phyloP scores from a whole-genome alignment of 352 stramenopile species.

The Globisporangium lucens region DNA sequence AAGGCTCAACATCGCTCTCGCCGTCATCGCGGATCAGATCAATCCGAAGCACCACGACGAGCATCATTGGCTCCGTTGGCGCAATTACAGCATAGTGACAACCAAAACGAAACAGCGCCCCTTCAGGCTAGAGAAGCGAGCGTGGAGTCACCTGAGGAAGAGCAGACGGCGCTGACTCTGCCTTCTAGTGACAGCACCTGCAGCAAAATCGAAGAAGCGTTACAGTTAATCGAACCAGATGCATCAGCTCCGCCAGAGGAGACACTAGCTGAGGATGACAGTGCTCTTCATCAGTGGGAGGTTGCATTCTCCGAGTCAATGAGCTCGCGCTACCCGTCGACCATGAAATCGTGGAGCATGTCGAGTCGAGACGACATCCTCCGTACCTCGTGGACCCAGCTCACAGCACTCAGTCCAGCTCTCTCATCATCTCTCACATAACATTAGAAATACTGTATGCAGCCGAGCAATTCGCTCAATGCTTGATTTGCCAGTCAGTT shows the following conservation, averaged over 20 bases:
- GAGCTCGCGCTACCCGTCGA: slow-evolving; percentile 15
- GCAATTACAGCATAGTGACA: not conserved
- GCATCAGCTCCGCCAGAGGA: not conserved
- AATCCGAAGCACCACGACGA: not conserved
- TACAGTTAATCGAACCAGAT: not conserved
- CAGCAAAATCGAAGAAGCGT: not conserved
- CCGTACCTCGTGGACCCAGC: slow-evolving; percentile 14
- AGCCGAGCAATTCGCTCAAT: not conserved
- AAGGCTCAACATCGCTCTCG: slow-evolving; percentile 1
- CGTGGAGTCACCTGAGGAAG: slow-evolving; percentile 1
- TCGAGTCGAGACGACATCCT: slow-evolving; percentile 15
- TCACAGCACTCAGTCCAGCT: slow-evolving; percentile 5
- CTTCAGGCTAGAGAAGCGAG: not conserved
- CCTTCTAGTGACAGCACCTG: not conserved
- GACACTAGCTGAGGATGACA: not conserved
- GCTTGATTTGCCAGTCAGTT: not conserved
- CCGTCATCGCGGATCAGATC: not conserved
- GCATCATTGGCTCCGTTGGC: not conserved
- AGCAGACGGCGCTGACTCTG: not conserved
- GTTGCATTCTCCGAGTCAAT: not conserved
- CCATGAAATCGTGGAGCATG: slow-evolving; percentile 15
- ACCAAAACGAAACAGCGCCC: not conserved
- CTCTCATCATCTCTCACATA: not conserved
- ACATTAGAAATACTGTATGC: not conserved
- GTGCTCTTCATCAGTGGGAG: not conserved